These are phyloP conservation scores for Sordariomycetes sp. DNA, from an alignment of 2,329 filamentous ascomycete genomes.

Conservation along the genomic window DNA sequence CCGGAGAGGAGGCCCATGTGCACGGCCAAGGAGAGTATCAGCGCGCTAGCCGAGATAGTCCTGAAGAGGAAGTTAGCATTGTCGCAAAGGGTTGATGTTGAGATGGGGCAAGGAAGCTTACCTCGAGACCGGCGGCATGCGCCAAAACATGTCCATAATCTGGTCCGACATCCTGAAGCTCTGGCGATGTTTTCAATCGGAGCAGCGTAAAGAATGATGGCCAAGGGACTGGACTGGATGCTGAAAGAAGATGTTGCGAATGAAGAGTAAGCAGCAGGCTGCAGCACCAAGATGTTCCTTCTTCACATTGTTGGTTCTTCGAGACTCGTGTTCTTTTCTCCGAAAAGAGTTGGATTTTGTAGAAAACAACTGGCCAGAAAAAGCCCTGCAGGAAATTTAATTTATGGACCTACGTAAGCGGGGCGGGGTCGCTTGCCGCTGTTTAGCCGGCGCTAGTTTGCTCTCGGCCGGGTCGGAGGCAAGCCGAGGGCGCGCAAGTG, in stretches of 20 bases:
- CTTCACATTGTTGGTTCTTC: constrained; percentile 7
- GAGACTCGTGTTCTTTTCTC: constrained; percentile 9
- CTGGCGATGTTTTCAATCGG: neutral
- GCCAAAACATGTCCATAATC: constrained; percentile 20
- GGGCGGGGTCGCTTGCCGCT: neutral
- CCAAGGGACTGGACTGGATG: neutral
- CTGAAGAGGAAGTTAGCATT: constrained; percentile 26
- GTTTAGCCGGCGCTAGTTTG: neutral
- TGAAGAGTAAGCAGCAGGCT: constrained; percentile 7
- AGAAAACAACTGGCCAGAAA: neutral
- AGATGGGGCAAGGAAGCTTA: constrained; percentile 13
- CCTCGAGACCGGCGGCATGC: constrained; percentile 26
- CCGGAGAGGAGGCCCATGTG: constrained; percentile 38
- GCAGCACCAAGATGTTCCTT: constrained; percentile 6
- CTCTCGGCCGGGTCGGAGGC: neutral
- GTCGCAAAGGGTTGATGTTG: neutral
- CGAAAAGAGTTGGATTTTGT: neutral
- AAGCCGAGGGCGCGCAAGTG: neutral
- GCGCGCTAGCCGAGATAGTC: constrained; percentile 49
- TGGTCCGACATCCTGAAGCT: constrained; percentile 6
- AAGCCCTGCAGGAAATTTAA: neutral
- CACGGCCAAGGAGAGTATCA: constrained; percentile 46
- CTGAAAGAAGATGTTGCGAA: neutral
- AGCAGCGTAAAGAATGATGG: neutral
- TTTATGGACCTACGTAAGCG: neutral